Evolutionary conservation across 176 grass and related monocot species (phyloP), one percentile per base, ranked within the genome.

Genomic region (Musa acuminata): DNA sequence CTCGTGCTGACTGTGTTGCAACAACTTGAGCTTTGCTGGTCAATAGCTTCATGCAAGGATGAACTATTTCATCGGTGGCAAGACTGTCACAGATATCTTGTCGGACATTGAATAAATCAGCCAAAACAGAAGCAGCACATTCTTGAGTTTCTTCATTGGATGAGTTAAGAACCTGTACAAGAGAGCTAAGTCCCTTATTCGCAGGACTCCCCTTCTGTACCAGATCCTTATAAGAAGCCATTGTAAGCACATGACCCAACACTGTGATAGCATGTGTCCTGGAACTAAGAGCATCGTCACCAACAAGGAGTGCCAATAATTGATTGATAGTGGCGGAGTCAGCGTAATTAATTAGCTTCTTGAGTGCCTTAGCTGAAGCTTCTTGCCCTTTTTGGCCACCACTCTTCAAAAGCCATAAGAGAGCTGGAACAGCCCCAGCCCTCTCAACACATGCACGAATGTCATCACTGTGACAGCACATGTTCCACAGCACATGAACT

Each of bases 41-140:
- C 88, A 98, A 86, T 89, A 98, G 88, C 79, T 98, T 93, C 80
- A 98, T 89, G 79, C 84, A 98, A 80, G 95, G 90, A 77, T 91
- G 82, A 66, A 98, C 80, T 75, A 98, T 90, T 87, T 98, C 95
- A 80, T 93, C 84, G 60, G 82, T 98, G 67, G 80, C 88, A 68
- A 98, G 89, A 72, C 78, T 85, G 29, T 93, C 88, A 75, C 95
- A 98, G 62, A 98, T 93, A 89, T 91, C 88, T 62, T 84, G 88
- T 64, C 90, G 88, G 23, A 23, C 78, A 76, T 82, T 93, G 75
- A 98, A 98, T 83, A 98, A 82, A 94, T 98, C 95, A 74, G 94
- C 90, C 74, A 98, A 75, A 64, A 85, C 88, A 59, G 90, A 91
- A 80, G 86, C 90, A 85, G 94, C 88, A 85, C 80, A 79, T 77